Percentiles rank a stretch among this genome's conserved stretches.
These are phyloP conservation scores for Phytopythium sindhum DNA, from an alignment of 352 stramenopile genomes.

Conservation along the genomic window DNA sequence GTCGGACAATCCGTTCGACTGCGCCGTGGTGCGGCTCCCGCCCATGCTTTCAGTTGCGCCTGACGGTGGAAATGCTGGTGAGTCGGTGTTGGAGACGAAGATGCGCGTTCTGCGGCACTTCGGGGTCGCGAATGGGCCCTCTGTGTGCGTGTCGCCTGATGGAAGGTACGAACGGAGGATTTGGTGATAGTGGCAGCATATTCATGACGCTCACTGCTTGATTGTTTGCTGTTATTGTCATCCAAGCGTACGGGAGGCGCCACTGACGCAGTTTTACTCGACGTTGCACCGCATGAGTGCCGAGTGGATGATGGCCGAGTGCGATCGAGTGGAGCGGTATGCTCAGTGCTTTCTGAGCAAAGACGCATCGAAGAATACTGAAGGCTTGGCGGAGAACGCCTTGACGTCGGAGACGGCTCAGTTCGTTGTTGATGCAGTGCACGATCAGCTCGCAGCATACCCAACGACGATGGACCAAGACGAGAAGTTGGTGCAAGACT, in stretches of 20 bases:
- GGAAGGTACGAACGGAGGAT: constrained; percentile 19
- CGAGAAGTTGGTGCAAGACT: background rate
- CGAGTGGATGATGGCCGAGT: constrained; percentile 15
- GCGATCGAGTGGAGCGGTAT: constrained; percentile 22
- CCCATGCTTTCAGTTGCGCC: background rate
- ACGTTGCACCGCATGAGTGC: constrained; percentile 19
- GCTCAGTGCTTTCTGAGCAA: constrained; percentile 25
- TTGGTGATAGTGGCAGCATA: background rate
- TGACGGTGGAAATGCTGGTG: background rate
- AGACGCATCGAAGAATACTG: constrained; percentile 8
- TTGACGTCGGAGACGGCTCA: too few relatives aligned
- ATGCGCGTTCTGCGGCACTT: constrained; percentile 20
- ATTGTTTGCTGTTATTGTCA: background rate
- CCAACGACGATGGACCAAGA: constrained; percentile 42
- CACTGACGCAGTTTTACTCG: constrained; percentile 30
- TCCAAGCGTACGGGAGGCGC: constrained; percentile 14
- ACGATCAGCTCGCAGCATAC: constrained; percentile 25
- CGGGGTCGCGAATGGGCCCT: constrained; percentile 27
- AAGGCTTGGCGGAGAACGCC: background rate
- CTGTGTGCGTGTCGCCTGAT: constrained; percentile 29
- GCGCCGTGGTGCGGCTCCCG: constrained; percentile 46
- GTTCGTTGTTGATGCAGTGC: constrained; percentile 4
- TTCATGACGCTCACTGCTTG: background rate
- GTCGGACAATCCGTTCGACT: constrained; percentile 87
- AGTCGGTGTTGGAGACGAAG: constrained; percentile 17